Evolutionary conservation across 352 stramenopile species (phyloP), one percentile per base, ranked within the genome.

Genomic region (Phytophthora chlamydospora): DNA sequence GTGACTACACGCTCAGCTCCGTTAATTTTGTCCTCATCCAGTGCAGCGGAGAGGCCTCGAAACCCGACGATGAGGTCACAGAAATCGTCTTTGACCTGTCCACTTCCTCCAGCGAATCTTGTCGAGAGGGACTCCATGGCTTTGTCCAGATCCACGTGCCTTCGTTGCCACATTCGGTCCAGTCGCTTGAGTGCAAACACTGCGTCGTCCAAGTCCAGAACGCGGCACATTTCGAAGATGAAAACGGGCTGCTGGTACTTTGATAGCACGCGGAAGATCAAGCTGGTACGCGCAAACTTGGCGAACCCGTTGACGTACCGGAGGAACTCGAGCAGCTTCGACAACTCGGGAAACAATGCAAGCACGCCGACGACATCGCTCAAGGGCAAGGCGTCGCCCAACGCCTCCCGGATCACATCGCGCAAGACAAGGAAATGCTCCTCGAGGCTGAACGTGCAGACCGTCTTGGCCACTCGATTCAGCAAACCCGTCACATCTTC

Each of bases 51-150:
- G 19, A 59, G 40, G n/a, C 78, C 75, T 51, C 42, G 51, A 56
- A 79, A 89, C 1, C 79, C 77, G 2, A 88, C 52, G n/a, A 91
- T 66, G 13, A 88, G 59, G 62, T 91, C 80, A 49, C 80, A 91
- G 39, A 91, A 89, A 8, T 78, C 73, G 44, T 85, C 77, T 14
- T 83, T 79, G 38, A 62, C 54, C 44, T 54, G 45, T 13, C 41
- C 58, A 14, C 14, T 70, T 9, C 45, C 57, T 33, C 12, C 31
- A 21, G 31, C 16, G 51, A 61, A 48, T 38, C 52, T 66, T 31
- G 1, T 6, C 19, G 69, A 56, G 11, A 83, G 62, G 0, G 33
- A 36, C 1, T 59, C 42, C n/a, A 85, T 65, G 2, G 61, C 67
- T 4, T n/a, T 44, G 14, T 84, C 64, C n/a, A 83, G 27, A 0